Percentiles rank a stretch among this genome's conserved stretches.
Conservation (phyloP, 805 yeast species). For the Barnettozyma populi region DNA sequence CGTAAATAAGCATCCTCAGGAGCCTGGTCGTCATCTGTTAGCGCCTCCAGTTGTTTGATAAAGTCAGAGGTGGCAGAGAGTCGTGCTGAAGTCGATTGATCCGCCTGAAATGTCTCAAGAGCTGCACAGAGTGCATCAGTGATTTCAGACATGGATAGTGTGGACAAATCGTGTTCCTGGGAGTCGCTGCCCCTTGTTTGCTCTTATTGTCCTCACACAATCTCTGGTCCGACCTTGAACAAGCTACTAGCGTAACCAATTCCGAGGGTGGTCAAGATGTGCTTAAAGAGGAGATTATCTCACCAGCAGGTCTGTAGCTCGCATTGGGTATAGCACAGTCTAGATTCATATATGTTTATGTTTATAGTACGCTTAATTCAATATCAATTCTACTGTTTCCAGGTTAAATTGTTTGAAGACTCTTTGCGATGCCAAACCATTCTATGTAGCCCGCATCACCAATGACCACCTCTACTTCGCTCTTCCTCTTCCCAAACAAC, state of each 20-base stretch:
- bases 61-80: conserved; percentile 4
- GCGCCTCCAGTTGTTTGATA: conserved; percentile 1
- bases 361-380: no score
- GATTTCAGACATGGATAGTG: background rate
- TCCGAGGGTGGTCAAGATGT: background rate
- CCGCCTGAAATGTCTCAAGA: background rate
- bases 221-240: background rate
- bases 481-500: conserved; percentile 72
- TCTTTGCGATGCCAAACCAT: no score
- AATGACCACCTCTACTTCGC: conserved; percentile 31
- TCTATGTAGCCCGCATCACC: background rate
- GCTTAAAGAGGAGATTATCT: no score
- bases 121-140: background rate
- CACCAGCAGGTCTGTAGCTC: no score
- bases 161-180: background rate
- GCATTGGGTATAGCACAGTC: no score
- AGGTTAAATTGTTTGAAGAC: no score
- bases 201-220: background rate
- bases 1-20: conserved; percentile 12
- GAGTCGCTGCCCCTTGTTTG: background rate
- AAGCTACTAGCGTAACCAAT: background rate
- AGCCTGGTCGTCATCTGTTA: conserved; percentile 1
- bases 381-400: no score
- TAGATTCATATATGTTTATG: no score
- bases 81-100: background rate